Evolutionary conservation across 1,139 yeast genomes (phyloP), one percentile per base, ranked within the genome.

Genomic region (Yamadazyma siamensis): DNA sequence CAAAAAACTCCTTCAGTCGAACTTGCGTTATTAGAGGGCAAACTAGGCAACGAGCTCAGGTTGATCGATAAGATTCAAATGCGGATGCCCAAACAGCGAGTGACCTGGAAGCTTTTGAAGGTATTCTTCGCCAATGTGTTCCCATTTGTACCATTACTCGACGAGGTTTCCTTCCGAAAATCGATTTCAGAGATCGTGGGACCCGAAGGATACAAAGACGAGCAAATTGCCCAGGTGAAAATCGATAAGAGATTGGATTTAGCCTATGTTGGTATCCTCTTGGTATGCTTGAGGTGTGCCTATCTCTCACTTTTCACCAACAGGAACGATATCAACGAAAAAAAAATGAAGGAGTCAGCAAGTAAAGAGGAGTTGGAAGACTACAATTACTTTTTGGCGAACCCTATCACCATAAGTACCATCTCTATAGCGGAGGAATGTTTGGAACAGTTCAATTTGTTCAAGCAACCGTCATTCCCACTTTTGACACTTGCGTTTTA

Each of bases 361-460:
- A 39, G 41, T 21, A 49, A 52, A 0, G 59, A 49, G 20, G 21
- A 21, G 12, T 12, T 19, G 17, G 10, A 15, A 11, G 66, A 60
- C 13, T 65, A 71, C 35, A 54, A 56, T 24, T 73, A 65, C 41
- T 51, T 78, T 11, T 44, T 75, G 27, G 46, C 55, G 2, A 61
- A 71, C 36, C 80, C 81, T 3, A 61, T 77, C 20, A 63, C 68
- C 16, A 51, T 66, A 26, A 68, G 70, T 21, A 55, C 59, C 13
- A 57, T 72, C 13, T 61, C 59, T 30, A 62, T 72, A 32, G 80
- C 83, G 0, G 74, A 71, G 38, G 53, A 61, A 34, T 77, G 83
- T 43, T 51, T 77, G 22, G 64, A 65, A 35, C 77, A 73, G 40
- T 76, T 77, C 48, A 66, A 69, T 27, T 36, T 75, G 13, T 46